Conservation (phyloP, 2,329 filamentous ascomycete genomes). For the Pyrenochaeta sp. region DNA sequence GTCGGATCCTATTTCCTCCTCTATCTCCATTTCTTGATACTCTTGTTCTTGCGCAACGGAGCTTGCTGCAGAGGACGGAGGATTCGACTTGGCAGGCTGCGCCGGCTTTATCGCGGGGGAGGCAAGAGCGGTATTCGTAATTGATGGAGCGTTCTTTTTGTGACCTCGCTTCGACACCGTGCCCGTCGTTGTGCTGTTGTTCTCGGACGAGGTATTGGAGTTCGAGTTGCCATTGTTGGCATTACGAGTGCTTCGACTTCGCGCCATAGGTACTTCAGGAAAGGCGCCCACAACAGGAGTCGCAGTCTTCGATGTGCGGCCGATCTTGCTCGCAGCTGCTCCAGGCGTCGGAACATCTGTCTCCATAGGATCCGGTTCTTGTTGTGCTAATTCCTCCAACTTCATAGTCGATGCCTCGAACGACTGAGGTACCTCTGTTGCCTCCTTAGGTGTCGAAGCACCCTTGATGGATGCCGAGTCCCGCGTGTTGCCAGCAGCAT, state of each 20-base stretch:
- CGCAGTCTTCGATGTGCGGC: constrained; percentile 56
- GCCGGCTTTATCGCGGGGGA: constrained; percentile 37
- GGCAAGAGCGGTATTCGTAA: constrained; percentile 28
- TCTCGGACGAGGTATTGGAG: constrained; percentile 50
- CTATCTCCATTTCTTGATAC: constrained; percentile 46
- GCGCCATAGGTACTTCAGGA: constrained; percentile 51
- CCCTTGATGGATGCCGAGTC: constrained; percentile 33
- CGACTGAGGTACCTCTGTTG: constrained; percentile 25
- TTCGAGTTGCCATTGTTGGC: constrained; percentile 45
- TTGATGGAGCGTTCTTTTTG: constrained; percentile 42
- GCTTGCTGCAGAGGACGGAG: constrained; percentile 42
- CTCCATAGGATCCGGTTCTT: constrained; percentile 53
- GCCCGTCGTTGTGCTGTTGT: constrained; percentile 45
- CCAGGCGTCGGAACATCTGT: constrained; percentile 39
- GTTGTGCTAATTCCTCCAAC: constrained; percentile 57
- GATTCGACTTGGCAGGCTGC: constrained; percentile 34
- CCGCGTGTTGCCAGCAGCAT: constrained; percentile 34
- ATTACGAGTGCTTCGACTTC: constrained; percentile 53
- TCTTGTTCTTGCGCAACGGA: constrained; percentile 43
- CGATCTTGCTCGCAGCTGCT: constrained; percentile 44
- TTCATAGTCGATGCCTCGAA: constrained; percentile 61
- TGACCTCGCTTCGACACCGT: constrained; percentile 44
- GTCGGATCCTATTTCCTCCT: constrained; percentile 43
- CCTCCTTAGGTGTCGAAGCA: constrained; percentile 41
- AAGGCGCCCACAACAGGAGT: constrained; percentile 57